A percentile compares a stretch with the other conserved stretches of the same genome.
These are phyloP conservation scores for Candida patagonica DNA, from an alignment of 805 yeast genomes.

Conservation along the genomic window DNA sequence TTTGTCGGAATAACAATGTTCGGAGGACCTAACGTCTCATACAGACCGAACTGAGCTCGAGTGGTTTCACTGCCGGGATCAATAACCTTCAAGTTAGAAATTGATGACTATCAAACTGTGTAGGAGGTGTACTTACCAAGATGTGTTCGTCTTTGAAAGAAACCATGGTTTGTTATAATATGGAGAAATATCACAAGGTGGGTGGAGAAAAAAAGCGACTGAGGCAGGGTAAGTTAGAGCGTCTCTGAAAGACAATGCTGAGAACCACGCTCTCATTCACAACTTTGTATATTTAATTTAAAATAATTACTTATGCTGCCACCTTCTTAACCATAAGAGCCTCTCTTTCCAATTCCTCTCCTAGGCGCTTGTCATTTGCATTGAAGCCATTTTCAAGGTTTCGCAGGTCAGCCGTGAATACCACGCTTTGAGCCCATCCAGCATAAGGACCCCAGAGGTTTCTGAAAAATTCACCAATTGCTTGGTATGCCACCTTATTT, in stretches of 20 bases:
- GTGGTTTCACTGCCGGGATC: constrained; percentile 75
- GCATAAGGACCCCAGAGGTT: constrained; percentile 83
- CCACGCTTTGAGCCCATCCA: constrained; percentile 97
- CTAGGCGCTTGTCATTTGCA: neutral
- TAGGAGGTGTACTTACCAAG: constrained; percentile 20
- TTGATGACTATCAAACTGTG: neutral
- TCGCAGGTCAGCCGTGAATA: constrained; percentile 72
- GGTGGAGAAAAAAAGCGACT: neutral
- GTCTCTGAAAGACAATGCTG: too few relatives aligned
- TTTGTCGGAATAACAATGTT: constrained; percentile 66
- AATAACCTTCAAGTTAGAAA: constrained; percentile 35
- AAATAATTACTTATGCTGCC: neutral
- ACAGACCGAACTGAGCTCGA: constrained; percentile 67
- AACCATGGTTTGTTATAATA: constrained; percentile 18
- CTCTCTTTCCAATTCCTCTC: neutral
- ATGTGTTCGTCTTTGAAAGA: constrained; percentile 32
- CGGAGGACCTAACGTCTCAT: constrained; percentile 68
- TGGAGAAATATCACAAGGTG: neutral
- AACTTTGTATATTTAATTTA: neutral
- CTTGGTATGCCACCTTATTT: constrained; percentile 42
- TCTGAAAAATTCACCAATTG: constrained; percentile 51
- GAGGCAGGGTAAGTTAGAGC: neutral
- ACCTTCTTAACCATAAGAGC: constrained; percentile 1
- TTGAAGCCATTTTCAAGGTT: constrained; percentile 15
- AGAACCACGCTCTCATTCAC: too few relatives aligned